A percentile compares a stretch with the other conserved stretches of the same genome.
Evolutionary conservation across 352 stramenopile genomes (phyloP).

Genomic region (Phytophthora parvispora): DNA sequence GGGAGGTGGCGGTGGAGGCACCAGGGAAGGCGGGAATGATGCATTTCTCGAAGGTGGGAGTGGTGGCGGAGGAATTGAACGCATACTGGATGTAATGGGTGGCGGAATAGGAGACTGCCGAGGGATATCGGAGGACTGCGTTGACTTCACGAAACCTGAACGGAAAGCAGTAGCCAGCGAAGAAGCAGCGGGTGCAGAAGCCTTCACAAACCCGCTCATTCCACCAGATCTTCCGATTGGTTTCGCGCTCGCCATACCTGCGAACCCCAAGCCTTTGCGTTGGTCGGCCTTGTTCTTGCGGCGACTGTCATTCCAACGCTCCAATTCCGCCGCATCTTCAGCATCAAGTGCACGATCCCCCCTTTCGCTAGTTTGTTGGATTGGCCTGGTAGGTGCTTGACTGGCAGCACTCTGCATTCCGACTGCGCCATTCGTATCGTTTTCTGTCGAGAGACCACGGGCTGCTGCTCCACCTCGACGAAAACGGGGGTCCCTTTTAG

Average conservation of each 20-base stretch:
- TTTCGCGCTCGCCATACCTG: conserved; percentile 14
- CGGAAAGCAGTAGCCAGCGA: conserved; percentile 31
- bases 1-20: conserved; percentile 1
- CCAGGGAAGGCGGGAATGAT: not conserved
- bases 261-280: conserved; percentile 80
- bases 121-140: conserved; percentile 16
- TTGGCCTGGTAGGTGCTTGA: not conserved
- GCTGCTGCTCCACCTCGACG: conserved; percentile 38
- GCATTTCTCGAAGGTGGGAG: not conserved
- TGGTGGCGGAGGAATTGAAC: not conserved
- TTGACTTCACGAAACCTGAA: conserved; percentile 51
- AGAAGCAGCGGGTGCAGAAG: conserved; percentile 13
- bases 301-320: conserved; percentile 64
- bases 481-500: conserved; percentile 59
- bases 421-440: not conserved
- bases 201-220: conserved; percentile 44
- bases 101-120: conserved; percentile 2
- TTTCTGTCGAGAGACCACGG: not conserved
- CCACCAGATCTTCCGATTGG: conserved; percentile 4
- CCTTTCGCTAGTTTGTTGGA: not conserved
- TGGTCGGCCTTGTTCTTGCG: conserved; percentile 71
- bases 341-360: conserved; percentile 32
- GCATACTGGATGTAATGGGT: not conserved
- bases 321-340: conserved; percentile 64
- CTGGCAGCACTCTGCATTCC: not conserved